These are phyloP conservation scores for Groenewaldozyma auringiensis DNA, from an alignment of 1,139 yeast genomes.

Conservation along the genomic window DNA sequence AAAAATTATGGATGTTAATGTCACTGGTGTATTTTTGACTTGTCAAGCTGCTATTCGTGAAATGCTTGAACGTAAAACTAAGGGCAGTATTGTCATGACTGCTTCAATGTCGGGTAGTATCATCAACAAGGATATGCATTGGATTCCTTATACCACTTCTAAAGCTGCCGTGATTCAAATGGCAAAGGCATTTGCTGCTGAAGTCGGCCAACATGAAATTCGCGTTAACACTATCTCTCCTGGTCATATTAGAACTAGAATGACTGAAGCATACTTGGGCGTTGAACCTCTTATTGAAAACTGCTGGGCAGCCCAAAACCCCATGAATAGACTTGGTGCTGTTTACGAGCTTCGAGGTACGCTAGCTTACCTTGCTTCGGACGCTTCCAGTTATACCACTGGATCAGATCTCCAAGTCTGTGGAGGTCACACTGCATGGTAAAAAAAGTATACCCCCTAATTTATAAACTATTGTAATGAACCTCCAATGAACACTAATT, in stretches of 20 bases:
- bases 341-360: constrained; percentile 65
- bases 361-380: constrained; percentile 60
- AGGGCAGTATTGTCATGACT: constrained; percentile 47
- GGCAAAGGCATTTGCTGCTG: constrained; percentile 46
- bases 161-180: constrained; percentile 53
- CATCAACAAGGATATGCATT: constrained; percentile 47
- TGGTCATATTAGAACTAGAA: constrained; percentile 40
- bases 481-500: too few relatives aligned
- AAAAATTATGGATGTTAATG: constrained; percentile 40
- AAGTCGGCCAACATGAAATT: constrained; percentile 37
- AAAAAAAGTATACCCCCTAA: constrained; percentile 10
- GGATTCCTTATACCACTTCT: constrained; percentile 51
- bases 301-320: constrained; percentile 28
- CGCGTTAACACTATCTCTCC: constrained; percentile 52
- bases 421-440: constrained; percentile 70
- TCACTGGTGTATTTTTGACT: constrained; percentile 47
- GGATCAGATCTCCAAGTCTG: constrained; percentile 72
- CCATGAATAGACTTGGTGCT: constrained; percentile 25
- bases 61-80: constrained; percentile 38
- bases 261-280: constrained; percentile 24
- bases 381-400: constrained; percentile 69
- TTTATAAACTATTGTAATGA: too few relatives aligned
- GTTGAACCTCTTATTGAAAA: constrained; percentile 25
- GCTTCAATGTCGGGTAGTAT: constrained; percentile 53
- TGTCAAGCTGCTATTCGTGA: constrained; percentile 43